phyloP scores from a whole-genome alignment of 2,329 filamentous ascomycete species.

The Aspergillus intermedius region DNA sequence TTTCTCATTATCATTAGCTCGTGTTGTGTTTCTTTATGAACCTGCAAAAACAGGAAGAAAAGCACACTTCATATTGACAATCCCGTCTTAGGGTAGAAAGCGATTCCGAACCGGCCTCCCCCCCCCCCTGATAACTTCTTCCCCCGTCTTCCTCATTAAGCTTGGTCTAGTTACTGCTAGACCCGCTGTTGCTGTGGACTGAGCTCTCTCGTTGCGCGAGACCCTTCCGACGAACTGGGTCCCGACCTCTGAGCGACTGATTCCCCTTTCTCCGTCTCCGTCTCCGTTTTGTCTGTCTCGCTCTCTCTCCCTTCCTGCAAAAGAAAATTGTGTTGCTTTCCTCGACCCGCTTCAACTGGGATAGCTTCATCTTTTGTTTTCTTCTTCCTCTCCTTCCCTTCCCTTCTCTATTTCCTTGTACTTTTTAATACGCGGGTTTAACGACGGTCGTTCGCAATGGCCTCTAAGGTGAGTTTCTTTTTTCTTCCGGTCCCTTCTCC shows the following conservation, averaged over 20 bases:
- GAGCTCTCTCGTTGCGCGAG: slow-evolving; percentile 16
- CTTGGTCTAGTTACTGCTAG: slow-evolving; percentile 22
- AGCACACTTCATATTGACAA: neutral
- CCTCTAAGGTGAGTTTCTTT: slow-evolving; percentile 22
- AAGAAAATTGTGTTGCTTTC: slow-evolving; percentile 22
- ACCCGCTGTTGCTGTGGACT: slow-evolving; percentile 23
- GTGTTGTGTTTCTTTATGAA: no score
- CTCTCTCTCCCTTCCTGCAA: slow-evolving; percentile 13
- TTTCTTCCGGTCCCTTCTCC: neutral
- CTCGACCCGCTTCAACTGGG: slow-evolving; percentile 16
- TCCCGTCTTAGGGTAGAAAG: neutral
- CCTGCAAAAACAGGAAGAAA: no score
- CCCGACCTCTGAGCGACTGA: slow-evolving; percentile 15
- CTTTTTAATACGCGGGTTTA: slow-evolving; percentile 4
- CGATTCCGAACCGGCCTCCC: slow-evolving; percentile 1
- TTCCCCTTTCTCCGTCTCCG: neutral
- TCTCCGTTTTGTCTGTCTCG: neutral
- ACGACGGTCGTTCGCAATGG: slow-evolving; percentile 17
- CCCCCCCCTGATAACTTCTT: slow-evolving; percentile 1
- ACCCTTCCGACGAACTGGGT: slow-evolving; percentile 20
- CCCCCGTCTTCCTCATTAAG: slow-evolving; percentile 16
- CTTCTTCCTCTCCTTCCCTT: slow-evolving; percentile 7
- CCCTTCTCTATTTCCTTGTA: slow-evolving; percentile 6
- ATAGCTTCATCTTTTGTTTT: slow-evolving; percentile 18
- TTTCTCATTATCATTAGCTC: no score